Base-by-base conservation (phyloP, 1,139 yeast species). In the Blastobotrys serpentis region DNA sequence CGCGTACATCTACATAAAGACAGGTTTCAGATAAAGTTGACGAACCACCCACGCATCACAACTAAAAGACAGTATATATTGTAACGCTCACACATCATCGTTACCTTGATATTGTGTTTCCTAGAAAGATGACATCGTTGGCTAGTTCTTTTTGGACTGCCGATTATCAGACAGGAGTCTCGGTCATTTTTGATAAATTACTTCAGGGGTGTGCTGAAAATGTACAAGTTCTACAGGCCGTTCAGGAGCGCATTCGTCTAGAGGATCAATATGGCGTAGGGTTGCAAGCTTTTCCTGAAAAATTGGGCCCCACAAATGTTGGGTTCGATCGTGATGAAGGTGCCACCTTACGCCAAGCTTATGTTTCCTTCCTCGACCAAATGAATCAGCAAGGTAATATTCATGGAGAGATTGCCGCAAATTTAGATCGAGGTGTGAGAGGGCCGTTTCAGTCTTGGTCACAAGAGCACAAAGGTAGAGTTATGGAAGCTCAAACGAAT, bases 361-460 rank as follows among this genome's bases (percentile, higher is more conserved):
- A 76, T 62, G 69, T 70, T 40, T 78, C 79, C 43, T 72, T 82
- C 56, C 48, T 67, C 19, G 54, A 61, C 21, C 81, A 81, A 54
- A 79, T 82, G 64, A 68, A 71, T 10, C 68, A 65, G 42, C 86
- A 86, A 64, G 95, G 95, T 2, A 73, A 71, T 33, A 73, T 75
- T 32, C 96, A 86, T 63, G 59, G 79, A 43, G 74, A 74, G 40
- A 75, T 85, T 29, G 88, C 92, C 2, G 69, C 76, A 2, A 79
- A 78, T 50, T 79, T 88, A 46, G 79, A 78, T 51, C 57, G 70
- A 2, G 66, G 76, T 56, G 88, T 87, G 1, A 68, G 86, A 45
- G 75, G 75, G 10, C 96, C 95, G 0, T 84, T 88, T 59, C 68
- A 78, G 16, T 76, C 76, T 56, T 87, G 94, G 90, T 75, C 88